A percentile compares a stretch with the other conserved stretches of the same genome.
Conservation (phyloP, 148 eudicot genomes). For the Chenopodium suecicum region DNA sequence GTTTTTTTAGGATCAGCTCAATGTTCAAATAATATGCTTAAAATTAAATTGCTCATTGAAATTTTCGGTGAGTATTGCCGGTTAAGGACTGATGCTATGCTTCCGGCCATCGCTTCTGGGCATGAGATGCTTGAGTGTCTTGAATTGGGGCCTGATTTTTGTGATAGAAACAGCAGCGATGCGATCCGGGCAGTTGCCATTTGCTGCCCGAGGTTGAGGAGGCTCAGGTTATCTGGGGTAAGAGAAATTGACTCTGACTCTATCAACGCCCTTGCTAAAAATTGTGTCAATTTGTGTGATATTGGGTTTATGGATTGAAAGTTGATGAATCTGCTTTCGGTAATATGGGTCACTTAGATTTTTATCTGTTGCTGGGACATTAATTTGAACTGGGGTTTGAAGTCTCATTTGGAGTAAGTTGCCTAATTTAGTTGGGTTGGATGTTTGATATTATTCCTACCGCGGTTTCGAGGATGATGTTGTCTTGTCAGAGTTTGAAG, state of each 20-base stretch:
- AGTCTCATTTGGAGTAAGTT: constrained; percentile 65
- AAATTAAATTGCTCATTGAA: too few relatives aligned
- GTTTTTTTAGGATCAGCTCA: too few relatives aligned
- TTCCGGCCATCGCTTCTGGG: constrained; percentile 72
- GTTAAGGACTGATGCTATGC: constrained; percentile 68
- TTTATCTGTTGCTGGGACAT: constrained; percentile 83
- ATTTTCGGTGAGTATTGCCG: constrained; percentile 8
- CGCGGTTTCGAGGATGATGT: constrained; percentile 53
- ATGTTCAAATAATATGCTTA: too few relatives aligned
- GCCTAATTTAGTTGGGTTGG: constrained; percentile 69
- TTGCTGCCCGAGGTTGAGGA: constrained; percentile 63
- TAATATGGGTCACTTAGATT: constrained; percentile 57
- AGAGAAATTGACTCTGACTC: constrained; percentile 70
- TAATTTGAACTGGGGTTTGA: constrained; percentile 71
- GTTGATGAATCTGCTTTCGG: constrained; percentile 78
- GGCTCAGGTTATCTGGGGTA: constrained; percentile 69
- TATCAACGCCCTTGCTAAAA: constrained; percentile 57
- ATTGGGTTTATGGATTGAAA: constrained; percentile 71
- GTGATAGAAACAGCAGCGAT: constrained; percentile 69
- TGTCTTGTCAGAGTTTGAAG: constrained; percentile 55
- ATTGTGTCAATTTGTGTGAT: constrained; percentile 61
- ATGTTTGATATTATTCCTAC: constrained; percentile 61
- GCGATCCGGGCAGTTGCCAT: constrained; percentile 72
- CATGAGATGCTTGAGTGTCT: constrained; percentile 73
- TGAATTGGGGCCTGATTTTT: constrained; percentile 82